Evolutionary conservation across 192 early-diverging fungal genomes (phyloP), one percentile per base, ranked within the genome.

Genomic region (Backusella parvicylindrica): DNA sequence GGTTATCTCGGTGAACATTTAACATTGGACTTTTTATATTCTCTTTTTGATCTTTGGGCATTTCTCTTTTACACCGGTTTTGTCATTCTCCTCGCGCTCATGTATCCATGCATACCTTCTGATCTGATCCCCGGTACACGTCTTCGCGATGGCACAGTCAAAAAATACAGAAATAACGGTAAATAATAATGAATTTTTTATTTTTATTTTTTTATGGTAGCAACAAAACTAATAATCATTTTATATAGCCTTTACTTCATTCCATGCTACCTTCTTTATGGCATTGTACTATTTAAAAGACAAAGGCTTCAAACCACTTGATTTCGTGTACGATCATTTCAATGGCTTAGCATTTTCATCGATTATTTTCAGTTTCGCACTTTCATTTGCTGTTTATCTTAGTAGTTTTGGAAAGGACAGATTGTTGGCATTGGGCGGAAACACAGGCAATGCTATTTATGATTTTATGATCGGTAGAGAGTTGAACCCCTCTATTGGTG

Each of bases 391-490:
- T 87, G 86, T 97, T 74, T 95, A 95, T 77, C 40, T 89, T 5
- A 80, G 78, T 33, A 96, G 94, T 65, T 95, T 96, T 87, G 78
- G 90, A 64, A 70, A 86, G 43, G 80, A 83, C 16, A 86, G 81
- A 18, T 85, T 92, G 28, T 82, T 99, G 41, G 92, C 96, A 9
- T 81, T 87, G 26, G 95, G 94, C 15, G 97, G 96, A 36, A 97
- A 98, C 87, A 92, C 95, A n/a, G 92, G 95, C 36, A 95, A 95
- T 83, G 78, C 85, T 15, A 72, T 96, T 21, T 98, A 99, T 81
- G 96, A 98, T 73, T 98, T 95, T 75, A 96, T 95, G 80, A 97
- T 99, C 43, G 97, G 97, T 9, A 88, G 97, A 72, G 97, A 99
- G 81, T 86, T 99, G 70, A 99, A 99, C 82, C 97, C 97, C 65